Percentiles rank a stretch among this genome's conserved stretches.
phyloP scores from a whole-genome alignment of 345 rosid species.

The Pugionium dolabratum region DNA sequence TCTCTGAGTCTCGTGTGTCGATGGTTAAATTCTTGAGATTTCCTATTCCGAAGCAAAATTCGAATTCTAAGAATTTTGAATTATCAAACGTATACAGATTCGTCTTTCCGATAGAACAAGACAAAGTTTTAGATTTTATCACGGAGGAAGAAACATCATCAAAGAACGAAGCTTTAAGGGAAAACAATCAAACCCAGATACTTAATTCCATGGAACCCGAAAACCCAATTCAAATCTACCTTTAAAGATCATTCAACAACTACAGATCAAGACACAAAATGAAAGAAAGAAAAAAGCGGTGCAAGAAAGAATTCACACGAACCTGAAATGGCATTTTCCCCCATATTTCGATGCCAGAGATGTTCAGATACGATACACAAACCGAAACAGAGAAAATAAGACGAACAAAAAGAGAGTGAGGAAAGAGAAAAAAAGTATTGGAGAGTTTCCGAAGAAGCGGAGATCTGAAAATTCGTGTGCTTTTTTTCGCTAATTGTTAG shows the following conservation, averaged over 20 bases:
- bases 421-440: neutral
- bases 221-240: slow-evolving; percentile 29
- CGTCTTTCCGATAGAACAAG: too few species aligned
- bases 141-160: neutral
- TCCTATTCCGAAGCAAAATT: slow-evolving; percentile 31
- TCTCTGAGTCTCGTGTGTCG: slow-evolving; percentile 29
- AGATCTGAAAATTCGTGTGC: slow-evolving; percentile 16
- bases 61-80: neutral
- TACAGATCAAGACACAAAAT: neutral
- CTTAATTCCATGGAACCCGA: neutral
- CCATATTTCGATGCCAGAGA: slow-evolving; percentile 43
- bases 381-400: slow-evolving; percentile 28
- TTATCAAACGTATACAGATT: slow-evolving; percentile 1
- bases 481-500: slow-evolving; percentile 15
- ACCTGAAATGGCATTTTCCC: slow-evolving; percentile 48
- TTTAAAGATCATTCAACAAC: slow-evolving; percentile 14
- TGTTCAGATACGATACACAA: slow-evolving; percentile 15
- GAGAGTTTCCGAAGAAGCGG: too few species aligned
- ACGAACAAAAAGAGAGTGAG: neutral
- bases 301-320: slow-evolving; percentile 16
- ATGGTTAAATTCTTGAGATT: slow-evolving; percentile 41
- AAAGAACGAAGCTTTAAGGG: slow-evolving; percentile 32
- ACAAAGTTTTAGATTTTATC: neutral
- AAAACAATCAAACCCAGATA: slow-evolving; percentile 34
- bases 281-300: slow-evolving; percentile 1